Conservation (phyloP, 306 rosid species). For the Quercus wislizeni region DNA sequence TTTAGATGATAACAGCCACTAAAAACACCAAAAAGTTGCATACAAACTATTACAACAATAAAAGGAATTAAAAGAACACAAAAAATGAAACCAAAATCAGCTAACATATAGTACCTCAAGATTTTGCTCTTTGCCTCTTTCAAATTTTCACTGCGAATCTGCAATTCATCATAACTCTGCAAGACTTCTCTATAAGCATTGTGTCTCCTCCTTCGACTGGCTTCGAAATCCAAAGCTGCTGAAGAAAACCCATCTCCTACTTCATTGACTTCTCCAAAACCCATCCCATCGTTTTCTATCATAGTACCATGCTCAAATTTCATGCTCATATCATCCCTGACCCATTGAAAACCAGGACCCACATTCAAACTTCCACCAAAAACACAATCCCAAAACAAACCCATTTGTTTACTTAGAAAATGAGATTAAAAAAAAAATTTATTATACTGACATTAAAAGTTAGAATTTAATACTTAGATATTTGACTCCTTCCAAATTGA, state of each 20-base stretch:
- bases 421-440: neutral
- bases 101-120: slow-evolving; percentile 46
- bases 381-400: neutral
- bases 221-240: slow-evolving; percentile 32
- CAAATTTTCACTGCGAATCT: slow-evolving; percentile 40
- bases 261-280: slow-evolving; percentile 14
- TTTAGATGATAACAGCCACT: neutral
- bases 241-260: slow-evolving; percentile 20
- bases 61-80: too few species aligned
- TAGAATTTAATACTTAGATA: neutral
- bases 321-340: slow-evolving; percentile 39
- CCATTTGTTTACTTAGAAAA: neutral
- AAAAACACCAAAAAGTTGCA: neutral
- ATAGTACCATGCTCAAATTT: slow-evolving; percentile 28
- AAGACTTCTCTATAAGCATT: slow-evolving; percentile 35
- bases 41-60: neutral
- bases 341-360: slow-evolving; percentile 28
- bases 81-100: neutral
- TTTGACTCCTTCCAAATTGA: neutral
- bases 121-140: slow-evolving; percentile 52
- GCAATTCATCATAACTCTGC: slow-evolving; percentile 40
- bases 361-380: slow-evolving; percentile 11
- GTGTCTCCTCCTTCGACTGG: slow-evolving; percentile 28
- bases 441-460: neutral
- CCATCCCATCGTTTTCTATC: slow-evolving; percentile 18